A percentile compares a stretch with the other conserved stretches of the same genome.
Evolutionary conservation across 2,329 filamentous ascomycete genomes (phyloP).

Genomic region (Calonectria crousiana): DNA sequence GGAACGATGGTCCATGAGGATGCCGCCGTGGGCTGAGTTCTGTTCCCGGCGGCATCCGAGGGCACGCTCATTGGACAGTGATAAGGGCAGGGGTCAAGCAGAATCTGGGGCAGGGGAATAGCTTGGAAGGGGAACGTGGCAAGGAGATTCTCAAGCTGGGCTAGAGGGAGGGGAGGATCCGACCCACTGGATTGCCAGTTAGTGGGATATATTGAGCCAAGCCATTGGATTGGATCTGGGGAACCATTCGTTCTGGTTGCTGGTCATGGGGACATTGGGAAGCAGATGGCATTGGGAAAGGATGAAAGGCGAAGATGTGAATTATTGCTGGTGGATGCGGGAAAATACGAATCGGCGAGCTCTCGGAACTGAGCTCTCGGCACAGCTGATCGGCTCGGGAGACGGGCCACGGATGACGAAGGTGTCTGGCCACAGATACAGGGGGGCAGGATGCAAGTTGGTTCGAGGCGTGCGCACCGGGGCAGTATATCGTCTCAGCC

Average conservation of each 20-base stretch:
- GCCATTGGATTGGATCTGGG: background rate
- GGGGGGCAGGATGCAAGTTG: background rate
- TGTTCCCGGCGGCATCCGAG: constrained; percentile 15
- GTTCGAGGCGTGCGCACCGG: background rate
- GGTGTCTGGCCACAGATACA: background rate
- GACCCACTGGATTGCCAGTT: background rate
- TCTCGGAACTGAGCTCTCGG: constrained; percentile 5
- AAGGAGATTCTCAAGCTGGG: constrained; percentile 4
- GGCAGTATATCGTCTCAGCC: background rate
- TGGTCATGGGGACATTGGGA: background rate
- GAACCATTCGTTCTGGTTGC: background rate
- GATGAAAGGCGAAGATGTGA: background rate
- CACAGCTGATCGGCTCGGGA: constrained; percentile 16
- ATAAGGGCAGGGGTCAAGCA: background rate
- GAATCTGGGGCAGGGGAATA: constrained; percentile 16
- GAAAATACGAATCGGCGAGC: background rate
- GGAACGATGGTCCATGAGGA: background rate
- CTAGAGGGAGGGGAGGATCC: background rate
- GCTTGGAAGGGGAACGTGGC: constrained; percentile 1
- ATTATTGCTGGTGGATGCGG: background rate
- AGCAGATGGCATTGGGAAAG: background rate
- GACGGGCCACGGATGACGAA: constrained; percentile 12
- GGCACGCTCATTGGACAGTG: background rate
- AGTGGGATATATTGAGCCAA: background rate
- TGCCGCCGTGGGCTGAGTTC: constrained; percentile 19